Evolutionary conservation across 768 basidiomycete species (phyloP), one percentile per base, ranked within the genome.

Genomic region (Mycena amicta): DNA sequence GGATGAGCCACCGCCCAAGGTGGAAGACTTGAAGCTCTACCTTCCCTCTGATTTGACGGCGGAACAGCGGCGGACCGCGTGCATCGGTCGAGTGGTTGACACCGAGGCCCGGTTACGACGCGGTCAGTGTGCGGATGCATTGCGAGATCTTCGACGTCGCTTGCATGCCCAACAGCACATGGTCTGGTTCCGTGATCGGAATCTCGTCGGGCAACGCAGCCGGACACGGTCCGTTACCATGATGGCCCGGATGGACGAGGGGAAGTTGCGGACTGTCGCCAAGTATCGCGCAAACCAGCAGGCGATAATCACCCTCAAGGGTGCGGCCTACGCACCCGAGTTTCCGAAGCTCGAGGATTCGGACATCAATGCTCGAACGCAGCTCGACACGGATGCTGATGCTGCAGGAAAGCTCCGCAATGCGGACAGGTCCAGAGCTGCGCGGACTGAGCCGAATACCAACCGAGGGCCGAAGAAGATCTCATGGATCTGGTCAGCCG

Each of bases 401-500:
- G 37, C 20, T 16, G 52, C 52, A n/a, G n/a, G n/a, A n/a, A n/a
- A n/a, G n/a, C n/a, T n/a, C n/a, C n/a, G n/a, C n/a, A n/a, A n/a
- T n/a, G n/a, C n/a, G n/a, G n/a, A n/a, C n/a, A n/a, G n/a, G n/a
- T n/a, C n/a, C n/a, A n/a, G n/a, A n/a, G 13, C 15, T 3, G 22
- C 8, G 28, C 12, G 37, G 3, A 26, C 31, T 15, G 16, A 6
- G 8, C 15, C n/a, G n/a, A n/a, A n/a, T n/a, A n/a, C n/a, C n/a
- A n/a, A n/a, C n/a, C n/a, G n/a, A n/a, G n/a, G n/a, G n/a, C n/a
- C n/a, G n/a, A n/a, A n/a, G n/a, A n/a, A n/a, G n/a, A n/a, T 56
- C 25, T 56, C 55, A 0, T 61, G 60, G 60, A 61, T 61, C 2
- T 61, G 60, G 60, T 51, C 52, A 26, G 30, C 22, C 20, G 11